Evolutionary conservation across 345 rosid genomes (phyloP).

Genomic region (Populus alba): DNA sequence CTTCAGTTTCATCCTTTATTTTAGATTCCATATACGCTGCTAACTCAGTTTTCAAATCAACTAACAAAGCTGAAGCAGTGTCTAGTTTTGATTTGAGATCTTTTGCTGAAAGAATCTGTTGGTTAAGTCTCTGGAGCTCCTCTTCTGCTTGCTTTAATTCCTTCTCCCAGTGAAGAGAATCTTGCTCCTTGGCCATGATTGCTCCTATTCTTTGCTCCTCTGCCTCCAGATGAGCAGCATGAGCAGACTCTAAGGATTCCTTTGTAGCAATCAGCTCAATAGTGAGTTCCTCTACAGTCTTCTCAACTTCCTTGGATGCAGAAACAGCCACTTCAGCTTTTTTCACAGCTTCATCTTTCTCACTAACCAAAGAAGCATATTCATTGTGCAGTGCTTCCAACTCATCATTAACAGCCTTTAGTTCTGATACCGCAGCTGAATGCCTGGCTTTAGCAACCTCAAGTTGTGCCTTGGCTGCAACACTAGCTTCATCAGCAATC

Average conservation of each 20-base stretch:
- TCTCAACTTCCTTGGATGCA: slow-evolving; percentile 83
- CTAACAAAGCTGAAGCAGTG: slow-evolving; percentile 58
- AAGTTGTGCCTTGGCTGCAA: slow-evolving; percentile 90
- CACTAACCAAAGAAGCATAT: slow-evolving; percentile 53
- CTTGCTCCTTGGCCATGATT: slow-evolving; percentile 77
- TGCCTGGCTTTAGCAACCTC: slow-evolving; percentile 91
- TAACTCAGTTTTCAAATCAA: slow-evolving; percentile 78
- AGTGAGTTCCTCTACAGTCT: slow-evolving; percentile 76
- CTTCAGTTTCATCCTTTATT: slow-evolving; percentile 40
- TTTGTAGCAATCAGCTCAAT: slow-evolving; percentile 81
- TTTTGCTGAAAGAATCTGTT: slow-evolving; percentile 62
- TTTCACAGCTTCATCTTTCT: slow-evolving; percentile 54
- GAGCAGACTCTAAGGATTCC: slow-evolving; percentile 80
- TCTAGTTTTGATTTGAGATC: slow-evolving; percentile 73
- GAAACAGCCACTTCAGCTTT: slow-evolving; percentile 69
- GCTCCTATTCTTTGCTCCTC: slow-evolving; percentile 88
- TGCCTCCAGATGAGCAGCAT: slow-evolving; percentile 89
- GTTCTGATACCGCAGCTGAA: slow-evolving; percentile 64
- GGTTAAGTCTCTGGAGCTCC: slow-evolving; percentile 64
- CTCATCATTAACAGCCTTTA: slow-evolving; percentile 69
- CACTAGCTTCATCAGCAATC: slow-evolving; percentile 79
- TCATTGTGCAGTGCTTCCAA: slow-evolving; percentile 50
- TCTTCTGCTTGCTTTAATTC: slow-evolving; percentile 82
- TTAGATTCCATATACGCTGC: slow-evolving; percentile 68
- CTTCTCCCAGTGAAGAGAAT: slow-evolving; percentile 78